Percentiles rank a stretch among this genome's conserved stretches.
Conservation (phyloP, 352 stramenopile species). For the Pythium sp. region DNA sequence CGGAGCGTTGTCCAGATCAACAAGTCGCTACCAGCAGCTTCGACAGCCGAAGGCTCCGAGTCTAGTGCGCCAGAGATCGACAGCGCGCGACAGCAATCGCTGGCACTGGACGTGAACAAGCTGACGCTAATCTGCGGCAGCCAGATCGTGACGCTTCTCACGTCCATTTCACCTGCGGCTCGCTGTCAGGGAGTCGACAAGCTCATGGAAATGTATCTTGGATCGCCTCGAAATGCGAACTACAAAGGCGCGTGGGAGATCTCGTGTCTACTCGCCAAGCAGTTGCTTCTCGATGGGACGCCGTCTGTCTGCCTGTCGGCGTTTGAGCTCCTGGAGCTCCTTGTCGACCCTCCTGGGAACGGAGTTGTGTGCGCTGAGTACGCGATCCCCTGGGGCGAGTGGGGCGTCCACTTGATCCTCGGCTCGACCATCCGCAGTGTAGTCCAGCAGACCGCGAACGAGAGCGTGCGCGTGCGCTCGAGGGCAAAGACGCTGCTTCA, state of each 20-base stretch:
- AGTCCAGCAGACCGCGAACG: constrained; percentile 63
- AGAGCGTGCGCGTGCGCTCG: constrained; percentile 57
- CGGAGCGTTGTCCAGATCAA: constrained; percentile 67
- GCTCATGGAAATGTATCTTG: constrained; percentile 41
- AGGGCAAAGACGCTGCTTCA: constrained; percentile 50
- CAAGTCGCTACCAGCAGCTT: constrained; percentile 28
- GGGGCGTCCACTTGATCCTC: constrained; percentile 74
- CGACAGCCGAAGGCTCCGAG: constrained; percentile 14
- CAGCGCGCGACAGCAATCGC: constrained; percentile 44
- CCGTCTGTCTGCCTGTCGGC: constrained; percentile 47
- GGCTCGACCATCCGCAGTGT: constrained; percentile 73
- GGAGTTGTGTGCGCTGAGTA: constrained; percentile 26
- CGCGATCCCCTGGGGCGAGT: constrained; percentile 74
- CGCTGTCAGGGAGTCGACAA: constrained; percentile 57
- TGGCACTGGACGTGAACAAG: constrained; percentile 64
- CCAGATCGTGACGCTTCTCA: constrained; percentile 56
- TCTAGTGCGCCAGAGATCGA: constrained; percentile 41
- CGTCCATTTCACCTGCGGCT: constrained; percentile 31
- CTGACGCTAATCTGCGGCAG: constrained; percentile 46
- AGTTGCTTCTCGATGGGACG: constrained; percentile 53
- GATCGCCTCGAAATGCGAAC: constrained; percentile 27
- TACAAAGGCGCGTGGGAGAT: constrained; percentile 74
- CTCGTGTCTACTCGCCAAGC: constrained; percentile 61
- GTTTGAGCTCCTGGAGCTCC: constrained; percentile 53
- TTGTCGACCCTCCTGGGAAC: constrained; percentile 41